These are phyloP conservation scores for Aureobasidium subglaciale DNA, from an alignment of 2,329 filamentous ascomycete species.

Conservation along the genomic window DNA sequence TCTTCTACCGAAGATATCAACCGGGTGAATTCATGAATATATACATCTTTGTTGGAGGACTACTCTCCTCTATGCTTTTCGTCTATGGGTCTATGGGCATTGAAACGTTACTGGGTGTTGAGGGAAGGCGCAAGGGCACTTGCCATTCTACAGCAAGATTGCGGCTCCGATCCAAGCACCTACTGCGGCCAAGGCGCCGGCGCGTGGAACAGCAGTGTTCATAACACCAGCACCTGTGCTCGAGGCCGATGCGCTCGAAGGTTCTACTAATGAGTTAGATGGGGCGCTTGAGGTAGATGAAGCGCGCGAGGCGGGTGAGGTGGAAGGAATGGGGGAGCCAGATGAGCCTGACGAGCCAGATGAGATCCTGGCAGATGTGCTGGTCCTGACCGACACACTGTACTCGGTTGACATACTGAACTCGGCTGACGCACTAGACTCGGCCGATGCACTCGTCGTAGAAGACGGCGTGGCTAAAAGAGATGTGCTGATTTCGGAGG, in stretches of 20 bases:
- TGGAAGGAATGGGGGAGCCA: too few species aligned
- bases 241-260: not conserved
- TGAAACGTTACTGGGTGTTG: not conserved
- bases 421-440: too few species aligned
- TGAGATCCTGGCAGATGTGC: not conserved
- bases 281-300: not conserved
- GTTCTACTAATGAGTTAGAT: not conserved
- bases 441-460: too few species aligned
- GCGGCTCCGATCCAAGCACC: slow-evolving; percentile 4
- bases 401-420: not conserved
- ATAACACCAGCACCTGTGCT: not conserved
- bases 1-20: not conserved
- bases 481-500: not conserved
- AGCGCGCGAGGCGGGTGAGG: too few species aligned
- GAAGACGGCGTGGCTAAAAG: too few species aligned
- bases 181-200: not conserved
- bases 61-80: not conserved
- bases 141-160: not conserved
- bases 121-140: not conserved
- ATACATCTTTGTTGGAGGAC: slow-evolving; percentile 2
- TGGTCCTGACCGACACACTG: not conserved
- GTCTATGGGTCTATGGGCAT: not conserved
- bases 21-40: not conserved
- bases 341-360: not conserved
- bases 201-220: not conserved